Evolutionary conservation across 1,284 basidiomycete genomes (phyloP), one percentile per base, ranked within the genome.

Genomic region (Jaminaea rosea): DNA sequence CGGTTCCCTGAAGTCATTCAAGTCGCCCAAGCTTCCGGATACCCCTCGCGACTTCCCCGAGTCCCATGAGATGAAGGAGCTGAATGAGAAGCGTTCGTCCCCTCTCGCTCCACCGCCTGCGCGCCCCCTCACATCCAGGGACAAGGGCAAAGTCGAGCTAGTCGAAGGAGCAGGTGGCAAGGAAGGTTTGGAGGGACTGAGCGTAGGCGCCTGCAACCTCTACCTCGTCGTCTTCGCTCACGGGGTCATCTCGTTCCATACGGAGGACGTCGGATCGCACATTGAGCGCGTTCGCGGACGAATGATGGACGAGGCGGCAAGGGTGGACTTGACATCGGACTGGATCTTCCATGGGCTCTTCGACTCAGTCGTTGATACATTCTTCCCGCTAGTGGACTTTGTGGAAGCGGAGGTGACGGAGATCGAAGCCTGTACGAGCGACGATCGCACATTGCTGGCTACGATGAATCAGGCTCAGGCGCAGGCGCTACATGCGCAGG

Each of bases 271-370:
- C 46, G 83, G 84, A 50, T 88, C 90, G 69, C 91, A 97, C 72
- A 83, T 83, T 1, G 81, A 87, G 56, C 82, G 84, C 17, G 86
- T 96, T 1, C 80, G 85, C 29, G 83, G 83, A 61, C 83, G 84
- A 79, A 65, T 74, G n/a, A 68, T 80, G 80, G 51, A 70, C 52
- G 53, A 62, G 15, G 58, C 55, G 0, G 54, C 60, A 9, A 59
- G 65, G 4, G 59, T 63, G 39, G 60, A 71, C 44, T 50, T 60
- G 44, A 63, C 50, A 19, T 26, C 69, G 15, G 70, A 93, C 72
- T 96, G 90, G 90, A 89, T 97, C 60, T 88, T 89, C 0, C 90
- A 97, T 73, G 88, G 86, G 15, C 80, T 96, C 48, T 79, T 96
- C 68, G 92, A 96, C 70, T 93, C 90, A 1, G 84, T 96, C 47